Conservation (phyloP, 192 early-diverging fungal species). For the Polychytrium aggregatum region DNA sequence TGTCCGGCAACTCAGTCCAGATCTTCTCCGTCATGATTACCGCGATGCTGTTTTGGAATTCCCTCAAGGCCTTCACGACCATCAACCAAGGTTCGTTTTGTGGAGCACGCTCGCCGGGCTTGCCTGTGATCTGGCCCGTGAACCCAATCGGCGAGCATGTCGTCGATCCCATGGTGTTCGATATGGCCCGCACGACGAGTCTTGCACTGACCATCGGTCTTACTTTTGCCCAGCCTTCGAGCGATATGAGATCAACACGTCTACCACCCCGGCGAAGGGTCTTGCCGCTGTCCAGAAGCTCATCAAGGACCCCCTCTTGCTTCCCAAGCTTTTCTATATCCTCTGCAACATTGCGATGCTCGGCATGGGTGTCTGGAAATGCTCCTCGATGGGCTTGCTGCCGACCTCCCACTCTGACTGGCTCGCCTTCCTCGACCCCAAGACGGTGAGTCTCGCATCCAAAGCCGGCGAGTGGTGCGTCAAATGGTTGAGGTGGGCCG, state of each 20-base stretch:
- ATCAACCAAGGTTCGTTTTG: constrained; percentile 24
- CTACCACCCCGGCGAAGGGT: constrained; percentile 25
- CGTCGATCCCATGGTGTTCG: background rate
- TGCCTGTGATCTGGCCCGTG: background rate
- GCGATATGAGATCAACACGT: constrained; percentile 44
- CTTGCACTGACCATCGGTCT: background rate
- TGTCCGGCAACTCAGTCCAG: constrained; percentile 93
- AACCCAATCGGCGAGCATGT: background rate
- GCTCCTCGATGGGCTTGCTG: constrained; percentile 86
- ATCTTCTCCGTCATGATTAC: constrained; percentile 94
- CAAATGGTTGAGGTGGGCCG: too few species aligned
- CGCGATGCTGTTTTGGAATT: constrained; percentile 88
- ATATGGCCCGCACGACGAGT: background rate
- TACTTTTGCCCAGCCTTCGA: constrained; percentile 46
- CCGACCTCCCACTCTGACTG: constrained; percentile 90
- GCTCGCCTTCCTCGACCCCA: constrained; percentile 74
- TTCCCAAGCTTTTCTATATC: constrained; percentile 76
- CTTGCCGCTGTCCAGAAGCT: constrained; percentile 12
- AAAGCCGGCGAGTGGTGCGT: too few species aligned
- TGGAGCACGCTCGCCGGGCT: background rate
- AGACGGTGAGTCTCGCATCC: constrained; percentile 10
- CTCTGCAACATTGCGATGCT: constrained; percentile 71
- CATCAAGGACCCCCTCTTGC: constrained; percentile 42
- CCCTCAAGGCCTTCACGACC: constrained; percentile 61
- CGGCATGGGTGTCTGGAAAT: constrained; percentile 81